These are phyloP conservation scores for Phytopythium mirpurense DNA, from an alignment of 352 stramenopile species.

Conservation along the genomic window DNA sequence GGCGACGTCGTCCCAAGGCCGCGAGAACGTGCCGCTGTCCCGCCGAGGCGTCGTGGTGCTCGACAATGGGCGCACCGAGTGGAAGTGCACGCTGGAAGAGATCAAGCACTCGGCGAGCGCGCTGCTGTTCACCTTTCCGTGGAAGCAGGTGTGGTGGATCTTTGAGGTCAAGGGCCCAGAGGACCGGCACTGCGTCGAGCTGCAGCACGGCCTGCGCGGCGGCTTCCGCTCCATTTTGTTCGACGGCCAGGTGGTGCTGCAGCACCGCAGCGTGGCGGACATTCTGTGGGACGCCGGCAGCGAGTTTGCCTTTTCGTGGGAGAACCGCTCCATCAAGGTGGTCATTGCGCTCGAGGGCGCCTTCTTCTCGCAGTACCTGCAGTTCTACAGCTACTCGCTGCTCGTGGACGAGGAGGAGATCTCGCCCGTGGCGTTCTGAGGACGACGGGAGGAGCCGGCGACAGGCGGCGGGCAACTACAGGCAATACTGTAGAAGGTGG, in stretches of 20 bases:
- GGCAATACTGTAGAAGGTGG: too few relatives aligned
- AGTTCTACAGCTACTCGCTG: conserved; percentile 82
- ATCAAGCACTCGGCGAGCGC: conserved; percentile 79
- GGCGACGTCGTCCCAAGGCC: conserved; percentile 62
- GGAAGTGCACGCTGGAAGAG: conserved; percentile 70
- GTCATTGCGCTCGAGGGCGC: conserved; percentile 72
- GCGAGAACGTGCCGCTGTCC: conserved; percentile 61
- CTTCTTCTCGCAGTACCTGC: conserved; percentile 81
- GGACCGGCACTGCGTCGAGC: conserved; percentile 58
- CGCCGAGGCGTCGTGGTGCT: conserved; percentile 43
- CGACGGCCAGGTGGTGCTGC: conserved; percentile 56
- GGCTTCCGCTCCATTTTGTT: conserved; percentile 71
- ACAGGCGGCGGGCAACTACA: too few relatives aligned
- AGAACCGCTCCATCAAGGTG: conserved; percentile 66
- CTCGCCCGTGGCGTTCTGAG: conserved; percentile 23
- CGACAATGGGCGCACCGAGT: conserved; percentile 40
- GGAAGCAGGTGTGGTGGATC: conserved; percentile 86
- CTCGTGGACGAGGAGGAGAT: conserved; percentile 77
- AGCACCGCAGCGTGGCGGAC: conserved; percentile 64
- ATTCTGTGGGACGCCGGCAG: conserved; percentile 80
- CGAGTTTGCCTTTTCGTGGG: conserved; percentile 64
- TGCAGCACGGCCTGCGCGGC: conserved; percentile 73
- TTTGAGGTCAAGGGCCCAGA: conserved; percentile 49
- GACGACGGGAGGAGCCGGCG: neutral
- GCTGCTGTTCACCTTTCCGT: conserved; percentile 79